Base-by-base conservation (phyloP, 139 green algal species). In the Chlorella vulgaris region DNA sequence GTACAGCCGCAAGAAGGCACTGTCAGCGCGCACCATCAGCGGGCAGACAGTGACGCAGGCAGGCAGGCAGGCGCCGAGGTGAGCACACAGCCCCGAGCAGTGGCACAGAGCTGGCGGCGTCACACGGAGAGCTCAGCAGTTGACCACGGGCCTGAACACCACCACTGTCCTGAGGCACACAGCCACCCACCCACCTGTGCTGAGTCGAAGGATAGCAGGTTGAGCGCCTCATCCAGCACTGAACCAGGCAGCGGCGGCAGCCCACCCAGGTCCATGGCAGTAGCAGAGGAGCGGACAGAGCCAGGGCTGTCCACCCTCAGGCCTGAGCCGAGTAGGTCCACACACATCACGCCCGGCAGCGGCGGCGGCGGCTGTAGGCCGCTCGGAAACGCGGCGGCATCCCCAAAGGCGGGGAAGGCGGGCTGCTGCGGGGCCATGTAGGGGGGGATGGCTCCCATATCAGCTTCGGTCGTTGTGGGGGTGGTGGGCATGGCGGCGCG, bases 201-300 rank as follows among this genome's bases (percentile, higher is more conserved):
- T 0, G 68, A 63, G 39, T 86, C 69, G 73, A 84, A 83, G 7
- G 55, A 39, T 13, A 89, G 77, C 68, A 90, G 68, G 40, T 76
- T 67, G 15, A 81, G 86, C 1, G 83, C 86, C 50, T 86, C 67
- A 24, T 89, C 80, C 43, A 90, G 74, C 35, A 78, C 71, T 22
- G 21, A 33, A 18, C 65, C 65, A 7, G 33, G 68, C 40, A 60
- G 68, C 36, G 42, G 36, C 67, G 40, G 26, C 26, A 40, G 39
- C 40, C 24, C 40, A 61, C 24, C 42, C 40, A 42, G 24, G 39
- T 35, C 35, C 29, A 70, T 29, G 28, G 69, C 71, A 24, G 71
- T 78, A 50, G 51, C 53, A 35, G 50, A 36, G 33, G 71, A 78
- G 51, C 36, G 71, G 1, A 22, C 35, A 24, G 33, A 51, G 22